These are phyloP conservation scores for Breviolum minutum DNA, from an alignment of 73 alveolate species.

Conservation along the genomic window DNA sequence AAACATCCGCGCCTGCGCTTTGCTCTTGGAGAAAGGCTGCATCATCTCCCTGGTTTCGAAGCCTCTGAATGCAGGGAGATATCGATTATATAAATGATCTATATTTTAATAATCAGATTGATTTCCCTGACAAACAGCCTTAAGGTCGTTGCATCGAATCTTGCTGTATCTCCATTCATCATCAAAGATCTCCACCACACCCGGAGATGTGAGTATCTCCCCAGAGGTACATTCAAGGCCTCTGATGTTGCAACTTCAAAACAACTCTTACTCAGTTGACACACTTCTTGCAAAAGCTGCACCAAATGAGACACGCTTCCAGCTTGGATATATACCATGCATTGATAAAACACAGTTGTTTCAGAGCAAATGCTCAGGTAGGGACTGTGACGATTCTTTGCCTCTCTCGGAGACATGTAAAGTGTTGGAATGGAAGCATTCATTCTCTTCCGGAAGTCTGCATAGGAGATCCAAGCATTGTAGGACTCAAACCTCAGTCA, in stretches of 20 bases:
- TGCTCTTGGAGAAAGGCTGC: conserved; percentile 48
- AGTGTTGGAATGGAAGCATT: not conserved
- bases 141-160: conserved; percentile 31
- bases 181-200: conserved; percentile 30
- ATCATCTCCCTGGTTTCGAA: conserved; percentile 76
- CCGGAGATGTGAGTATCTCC: conserved; percentile 15
- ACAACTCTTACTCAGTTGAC: not conserved
- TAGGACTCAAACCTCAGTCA: conserved; percentile 37
- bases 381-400: conserved; percentile 42
- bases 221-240: conserved; percentile 60
- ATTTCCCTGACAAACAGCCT: not conserved
- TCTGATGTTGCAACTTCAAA: not conserved
- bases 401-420: conserved; percentile 75
- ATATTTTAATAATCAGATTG: too few relatives aligned
- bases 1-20: conserved; percentile 10
- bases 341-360: too few relatives aligned
- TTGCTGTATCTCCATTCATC: conserved; percentile 37
- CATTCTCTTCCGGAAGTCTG: conserved; percentile 27
- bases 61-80: not conserved
- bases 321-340: not conserved
- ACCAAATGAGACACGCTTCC: not conserved
- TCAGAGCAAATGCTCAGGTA: not conserved
- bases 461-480: conserved; percentile 46
- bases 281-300: not conserved
- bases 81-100: not conserved